Evolutionary conservation across 495 filamentous ascomycete species (phyloP), one percentile per base, ranked within the genome.

Genomic region (Friedmanniomyces simplex): DNA sequence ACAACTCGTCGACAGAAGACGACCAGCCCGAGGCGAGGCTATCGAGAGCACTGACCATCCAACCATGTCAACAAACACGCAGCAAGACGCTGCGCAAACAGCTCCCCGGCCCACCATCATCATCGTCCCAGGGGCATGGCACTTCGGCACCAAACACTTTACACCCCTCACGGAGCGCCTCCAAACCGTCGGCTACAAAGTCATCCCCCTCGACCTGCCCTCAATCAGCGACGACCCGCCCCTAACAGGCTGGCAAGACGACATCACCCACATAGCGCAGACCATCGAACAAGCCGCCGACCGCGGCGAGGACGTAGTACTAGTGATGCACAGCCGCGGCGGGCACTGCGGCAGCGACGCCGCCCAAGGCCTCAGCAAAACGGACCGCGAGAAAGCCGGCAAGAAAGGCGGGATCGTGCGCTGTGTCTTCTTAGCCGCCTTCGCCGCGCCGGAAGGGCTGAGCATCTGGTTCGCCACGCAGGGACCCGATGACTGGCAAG

Each of bases 341-440:
- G 73, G 72, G 0, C 67, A 73, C 34, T 30, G 68, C 18, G 72
- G 67, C 14, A 66, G 64, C 22, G 66, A 63, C 14, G 74, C 72
- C 12, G 67, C 68, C 36, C 20, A 63, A 37, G 71, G 71, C 6
- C 50, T 73, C n/a, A 73, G 69, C 52, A 75, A 73, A 54, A 36
- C 30, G 1, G 65, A 73, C 7, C 67, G 77, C 1, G 54, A 61
- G 45, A 63, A 46, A 1, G 61, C 68, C 1, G 72, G 70, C 13
- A 62, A 73, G 30, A 32, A 56, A 7, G 75, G 76, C 6, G 78
- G 77, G 0, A 72, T 81, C 6, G 53, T 73, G 2, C 70, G 68
- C 20, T 54, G 79, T 20, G 55, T 76, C 16, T 77, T 74, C 57
- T 65, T 79, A 14, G 62, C 69, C 12, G 76, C 73, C 0, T 73